Evolutionary conservation across 768 basidiomycete genomes (phyloP).

Genomic region (Leucosporidium creatinivorum): DNA sequence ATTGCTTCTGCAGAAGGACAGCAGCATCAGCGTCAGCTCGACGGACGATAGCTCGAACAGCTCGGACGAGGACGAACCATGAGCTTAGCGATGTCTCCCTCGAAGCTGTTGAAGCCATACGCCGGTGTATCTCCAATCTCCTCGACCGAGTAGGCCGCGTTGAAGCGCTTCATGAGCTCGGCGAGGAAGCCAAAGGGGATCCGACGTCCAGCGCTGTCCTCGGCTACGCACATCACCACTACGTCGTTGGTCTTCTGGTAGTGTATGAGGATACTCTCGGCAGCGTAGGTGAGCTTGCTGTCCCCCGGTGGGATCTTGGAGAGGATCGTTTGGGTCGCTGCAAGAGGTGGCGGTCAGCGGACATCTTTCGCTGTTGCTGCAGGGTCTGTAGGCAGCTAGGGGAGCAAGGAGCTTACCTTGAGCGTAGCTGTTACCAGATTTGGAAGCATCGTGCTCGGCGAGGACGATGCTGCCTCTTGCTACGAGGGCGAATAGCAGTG

Average conservation of each 20-base stretch:
- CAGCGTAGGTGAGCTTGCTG: conserved; percentile 49
- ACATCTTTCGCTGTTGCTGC: not conserved
- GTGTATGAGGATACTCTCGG: conserved; percentile 37
- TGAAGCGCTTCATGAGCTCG: conserved; percentile 63
- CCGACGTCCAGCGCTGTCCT: conserved; percentile 80
- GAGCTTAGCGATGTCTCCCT: conserved; percentile 41
- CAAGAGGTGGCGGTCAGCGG: conserved; percentile 2
- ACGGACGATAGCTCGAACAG: not conserved
- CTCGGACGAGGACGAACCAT: conserved; percentile 17
- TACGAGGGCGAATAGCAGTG: conserved; percentile 26
- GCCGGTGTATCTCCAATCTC: conserved; percentile 42
- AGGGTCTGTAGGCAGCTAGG: not conserved
- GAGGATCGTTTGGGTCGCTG: conserved; percentile 59
- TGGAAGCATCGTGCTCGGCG: conserved; percentile 10
- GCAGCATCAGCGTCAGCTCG: not conserved
- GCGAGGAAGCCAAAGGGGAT: conserved; percentile 90
- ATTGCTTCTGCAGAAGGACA: conserved; percentile 51
- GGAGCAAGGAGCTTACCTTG: conserved; percentile 1
- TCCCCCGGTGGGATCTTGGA: conserved; percentile 91
- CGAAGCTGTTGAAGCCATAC: conserved; percentile 43
- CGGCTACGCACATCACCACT: conserved; percentile 86
- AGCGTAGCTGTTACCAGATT: not conserved
- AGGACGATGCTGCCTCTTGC: conserved; percentile 19
- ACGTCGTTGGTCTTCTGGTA: conserved; percentile 56
- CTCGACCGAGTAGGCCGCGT: conserved; percentile 38